A percentile compares a stretch with the other conserved stretches of the same genome.
phyloP scores from a whole-genome alignment of 2,329 filamentous ascomycete genomes.

The Dothideomycetes sp. region DNA sequence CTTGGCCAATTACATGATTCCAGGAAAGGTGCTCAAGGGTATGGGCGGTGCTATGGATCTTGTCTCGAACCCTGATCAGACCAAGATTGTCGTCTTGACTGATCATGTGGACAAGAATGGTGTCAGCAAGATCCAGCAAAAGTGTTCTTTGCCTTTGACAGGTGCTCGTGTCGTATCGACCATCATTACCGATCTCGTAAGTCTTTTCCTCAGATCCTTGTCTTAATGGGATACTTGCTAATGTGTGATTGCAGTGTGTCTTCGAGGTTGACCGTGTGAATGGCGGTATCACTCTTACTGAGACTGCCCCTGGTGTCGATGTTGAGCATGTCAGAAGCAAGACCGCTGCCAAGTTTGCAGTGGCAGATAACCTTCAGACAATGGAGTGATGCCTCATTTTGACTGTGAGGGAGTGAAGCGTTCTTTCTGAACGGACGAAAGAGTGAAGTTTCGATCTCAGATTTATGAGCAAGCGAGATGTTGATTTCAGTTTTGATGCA shows the following conservation, averaged over 20 bases:
- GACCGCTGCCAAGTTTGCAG: slow-evolving; percentile 58
- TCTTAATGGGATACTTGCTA: no score
- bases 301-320: slow-evolving; percentile 58
- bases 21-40: slow-evolving; percentile 76
- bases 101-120: slow-evolving; percentile 97
- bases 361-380: slow-evolving; percentile 49
- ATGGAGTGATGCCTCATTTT: no score
- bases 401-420: no score
- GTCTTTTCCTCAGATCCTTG: background rate
- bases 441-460: no score
- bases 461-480: no score
- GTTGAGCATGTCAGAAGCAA: slow-evolving; percentile 61
- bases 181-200: slow-evolving; percentile 71
- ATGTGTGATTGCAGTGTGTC: slow-evolving; percentile 47
- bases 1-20: slow-evolving; percentile 84
- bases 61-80: slow-evolving; percentile 73
- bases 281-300: slow-evolving; percentile 57
- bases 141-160: slow-evolving; percentile 90
- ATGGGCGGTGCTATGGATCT: slow-evolving; percentile 94
- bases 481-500: no score
- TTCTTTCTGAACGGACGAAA: no score
- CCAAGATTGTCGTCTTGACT: slow-evolving; percentile 94
- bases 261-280: slow-evolving; percentile 57
- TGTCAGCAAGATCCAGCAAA: slow-evolving; percentile 85
- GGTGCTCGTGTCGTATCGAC: slow-evolving; percentile 77